Evolutionary conservation across 257 asterid species (phyloP), one percentile per base, ranked within the genome.

Genomic region (Lycium ferocissimum): DNA sequence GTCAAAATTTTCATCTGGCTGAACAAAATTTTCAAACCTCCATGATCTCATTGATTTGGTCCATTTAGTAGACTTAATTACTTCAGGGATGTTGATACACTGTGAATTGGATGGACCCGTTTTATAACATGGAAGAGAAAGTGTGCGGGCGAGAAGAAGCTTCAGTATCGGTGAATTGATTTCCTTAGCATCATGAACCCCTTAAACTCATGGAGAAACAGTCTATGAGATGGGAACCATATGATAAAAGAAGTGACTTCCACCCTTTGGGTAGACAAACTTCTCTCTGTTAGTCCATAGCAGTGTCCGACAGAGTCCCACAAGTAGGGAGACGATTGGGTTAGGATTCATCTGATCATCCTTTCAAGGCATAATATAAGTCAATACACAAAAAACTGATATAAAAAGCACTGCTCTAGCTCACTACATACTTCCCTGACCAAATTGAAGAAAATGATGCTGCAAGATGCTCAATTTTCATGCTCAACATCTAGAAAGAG

Each of bases 1-100:
- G 8, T 88, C 93, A 14, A 94, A 87, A 62, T 92, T 93, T 70
- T 86, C 94, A 88, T 96, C 98, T 4, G 84, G 96, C 59, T 80
- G 86, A 83, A 96, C 94, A 10, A 96, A 92, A 26, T 26, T 26
- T 26, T 26, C 33, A 26, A 26, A 26, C 33, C 33, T 26, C 33
- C 33, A 26, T 26, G 33, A 26, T 26, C 33, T 26, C 33, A 26
- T 26, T 26, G 33, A 26, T 26, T 26, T 26, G 33, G 33, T 26
- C 33, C 33, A 26, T 26, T 26, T 26, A 26, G 33, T 26, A 26
- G 33, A 26, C 33, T 26, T 26, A 26, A 26, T 26, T 26, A 26
- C 33, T 26, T 26, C 33, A 26, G 33, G 33, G 33, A 26, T 26
- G 33, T 26, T 26, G 33, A 26, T 26, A 26, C 33, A 26, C 33